These are phyloP conservation scores for Hydnomerulius pinastri DNA, from an alignment of 768 basidiomycete species.

Conservation along the genomic window DNA sequence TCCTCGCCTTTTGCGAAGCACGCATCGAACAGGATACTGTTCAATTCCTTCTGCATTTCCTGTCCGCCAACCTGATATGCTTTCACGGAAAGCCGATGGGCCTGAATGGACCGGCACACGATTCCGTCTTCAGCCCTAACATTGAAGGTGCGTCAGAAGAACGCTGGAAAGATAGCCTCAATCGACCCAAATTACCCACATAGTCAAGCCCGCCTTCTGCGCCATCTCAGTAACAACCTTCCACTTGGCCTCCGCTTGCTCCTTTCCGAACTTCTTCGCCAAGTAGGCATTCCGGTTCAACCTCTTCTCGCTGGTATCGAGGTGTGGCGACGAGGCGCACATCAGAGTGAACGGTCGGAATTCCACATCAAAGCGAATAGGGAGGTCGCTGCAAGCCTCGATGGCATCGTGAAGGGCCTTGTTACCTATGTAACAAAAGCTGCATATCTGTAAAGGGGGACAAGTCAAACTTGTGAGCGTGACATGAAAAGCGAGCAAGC, in stretches of 20 bases:
- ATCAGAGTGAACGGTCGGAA: slow-evolving; percentile 36
- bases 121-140: slow-evolving; percentile 39
- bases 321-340: slow-evolving; percentile 18
- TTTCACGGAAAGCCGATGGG: slow-evolving; percentile 47
- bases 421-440: slow-evolving; percentile 41
- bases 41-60: slow-evolving; percentile 38
- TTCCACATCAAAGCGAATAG: slow-evolving; percentile 36
- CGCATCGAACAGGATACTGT: slow-evolving; percentile 40
- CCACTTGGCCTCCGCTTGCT: slow-evolving; percentile 27
- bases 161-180: not conserved
- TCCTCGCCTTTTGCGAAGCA: slow-evolving; percentile 44
- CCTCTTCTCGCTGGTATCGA: slow-evolving; percentile 17
- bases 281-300: slow-evolving; percentile 25
- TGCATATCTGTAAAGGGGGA: slow-evolving; percentile 26
- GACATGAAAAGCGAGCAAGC: not conserved
- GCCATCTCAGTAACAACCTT: slow-evolving; percentile 32
- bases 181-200: slow-evolving; percentile 17
- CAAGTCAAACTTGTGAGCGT: slow-evolving; percentile 9
- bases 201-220: slow-evolving; percentile 24
- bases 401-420: slow-evolving; percentile 41
- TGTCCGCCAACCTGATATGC: slow-evolving; percentile 45
- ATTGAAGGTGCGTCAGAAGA: not conserved
- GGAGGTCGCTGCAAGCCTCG: slow-evolving; percentile 32
- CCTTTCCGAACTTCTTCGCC: slow-evolving; percentile 28
- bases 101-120: slow-evolving; percentile 41